phyloP scores from a whole-genome alignment of 352 stramenopile genomes.

The Globisporangium sylvaticum region DNA sequence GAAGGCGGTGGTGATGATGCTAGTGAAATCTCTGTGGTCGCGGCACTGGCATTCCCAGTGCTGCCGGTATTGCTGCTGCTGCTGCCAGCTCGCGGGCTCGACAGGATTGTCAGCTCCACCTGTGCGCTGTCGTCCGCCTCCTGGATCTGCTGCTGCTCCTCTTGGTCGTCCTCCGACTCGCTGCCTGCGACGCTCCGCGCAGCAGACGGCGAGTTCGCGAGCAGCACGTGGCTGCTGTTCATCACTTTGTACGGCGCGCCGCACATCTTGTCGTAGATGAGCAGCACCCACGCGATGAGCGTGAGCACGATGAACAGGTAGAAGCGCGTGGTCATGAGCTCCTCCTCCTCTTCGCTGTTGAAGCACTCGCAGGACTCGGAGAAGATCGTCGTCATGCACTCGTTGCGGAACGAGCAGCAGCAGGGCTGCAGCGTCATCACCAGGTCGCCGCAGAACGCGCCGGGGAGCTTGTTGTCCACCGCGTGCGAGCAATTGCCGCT shows the following conservation, averaged over 20 bases:
- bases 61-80: not conserved
- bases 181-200: constrained; percentile 26
- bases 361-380: constrained; percentile 67
- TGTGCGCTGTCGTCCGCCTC: constrained; percentile 3
- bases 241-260: constrained; percentile 69
- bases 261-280: constrained; percentile 79
- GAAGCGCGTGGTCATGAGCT: constrained; percentile 66
- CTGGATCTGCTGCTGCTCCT: constrained; percentile 1
- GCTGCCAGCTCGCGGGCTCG: constrained; percentile 7
- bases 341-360: constrained; percentile 46
- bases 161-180: constrained; percentile 31
- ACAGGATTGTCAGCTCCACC: constrained; percentile 12
- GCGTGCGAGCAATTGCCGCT: constrained; percentile 64
- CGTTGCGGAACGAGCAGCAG: constrained; percentile 70
- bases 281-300: constrained; percentile 44
- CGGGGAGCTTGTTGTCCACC: constrained; percentile 39
- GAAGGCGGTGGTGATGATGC: not conserved
- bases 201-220: constrained; percentile 51
- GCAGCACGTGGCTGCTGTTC: constrained; percentile 69
- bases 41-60: not conserved
- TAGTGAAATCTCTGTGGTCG: not conserved
- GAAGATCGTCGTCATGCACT: constrained; percentile 77
- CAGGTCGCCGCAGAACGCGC: constrained; percentile 70
- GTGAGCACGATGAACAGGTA: constrained; percentile 70
- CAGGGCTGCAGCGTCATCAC: constrained; percentile 63